Evolutionary conservation across 352 stramenopile species (phyloP), one percentile per base, ranked within the genome.

Genomic region (Elongisporangium prolatum): DNA sequence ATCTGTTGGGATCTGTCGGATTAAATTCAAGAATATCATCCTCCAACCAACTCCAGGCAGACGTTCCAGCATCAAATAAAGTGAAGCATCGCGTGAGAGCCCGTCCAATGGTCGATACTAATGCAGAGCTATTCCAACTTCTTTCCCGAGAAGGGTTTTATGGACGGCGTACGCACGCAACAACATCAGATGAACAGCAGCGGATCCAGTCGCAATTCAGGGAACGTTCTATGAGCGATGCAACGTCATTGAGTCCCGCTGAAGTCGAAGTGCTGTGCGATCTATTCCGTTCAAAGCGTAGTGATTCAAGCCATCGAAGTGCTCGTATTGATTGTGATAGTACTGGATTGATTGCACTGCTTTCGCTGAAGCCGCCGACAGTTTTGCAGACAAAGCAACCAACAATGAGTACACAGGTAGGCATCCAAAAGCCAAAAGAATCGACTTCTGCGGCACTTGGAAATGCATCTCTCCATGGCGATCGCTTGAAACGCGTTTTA

Each of bases 81-180:
- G 28, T 65, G 0, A 89, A 88, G 44, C 80, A 93, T 57, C 80
- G 84, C 4, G 86, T 95, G 37, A 73, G 85, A 21, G 88, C 88
- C 22, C 69, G 75, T 14, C 81, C 84, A 7, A 56, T 97, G 2
- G 74, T 90, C 0, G 85, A 94, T 47, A 75, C 70, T 3, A 90
- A 93, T 18, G 59, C 79, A 6, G 87, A 97, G 25, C 65, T 97
- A 14, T 66, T 70, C 60, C 72, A 71, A 10, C 52, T 93, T 14
- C 64, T 96, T 5, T 70, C 74, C 0, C 67, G 82, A 59, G 72
- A 91, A 54, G 77, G 79, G 2, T 88, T 91, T 47, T 91, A 91
- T 59, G 67, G 65, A 11, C 44, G 60, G 4, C 38, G 24, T 17
- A 38, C 40, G 48, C 17, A 28, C 21, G 52, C 21, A 17, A 4